Percentiles rank a stretch among this genome's conserved stretches.
phyloP scores from a whole-genome alignment of 2,329 filamentous ascomycete genomes.

The Microdochium paspali region DNA sequence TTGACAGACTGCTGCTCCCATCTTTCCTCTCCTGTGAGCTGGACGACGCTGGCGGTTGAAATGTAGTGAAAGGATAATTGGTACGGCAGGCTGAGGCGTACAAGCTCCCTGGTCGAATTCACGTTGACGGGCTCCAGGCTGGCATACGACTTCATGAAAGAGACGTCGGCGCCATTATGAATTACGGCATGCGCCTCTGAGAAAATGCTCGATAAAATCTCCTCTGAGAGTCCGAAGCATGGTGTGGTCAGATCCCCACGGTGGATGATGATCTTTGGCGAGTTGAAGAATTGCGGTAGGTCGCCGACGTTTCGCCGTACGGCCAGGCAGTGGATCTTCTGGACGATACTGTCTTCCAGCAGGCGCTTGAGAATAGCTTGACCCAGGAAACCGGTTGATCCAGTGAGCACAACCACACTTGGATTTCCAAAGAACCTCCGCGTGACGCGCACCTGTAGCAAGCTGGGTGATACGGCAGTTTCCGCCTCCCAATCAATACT shows the following conservation, averaged over 20 bases:
- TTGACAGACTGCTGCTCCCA: not conserved
- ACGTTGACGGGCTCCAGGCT: not conserved
- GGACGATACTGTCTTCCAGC: not conserved
- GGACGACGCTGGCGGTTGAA: not conserved
- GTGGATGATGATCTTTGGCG: not conserved
- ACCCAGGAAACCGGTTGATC: not conserved
- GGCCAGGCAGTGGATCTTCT: not conserved
- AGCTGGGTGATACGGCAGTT: too few relatives aligned
- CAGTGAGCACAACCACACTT: not conserved
- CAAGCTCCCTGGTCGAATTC: not conserved
- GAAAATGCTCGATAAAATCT: not conserved
- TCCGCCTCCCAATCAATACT: conserved; percentile 28
- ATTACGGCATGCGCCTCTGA: not conserved
- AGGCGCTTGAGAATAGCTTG: not conserved
- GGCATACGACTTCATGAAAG: not conserved
- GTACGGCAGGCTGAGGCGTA: not conserved
- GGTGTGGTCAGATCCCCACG: not conserved
- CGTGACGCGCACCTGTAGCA: not conserved
- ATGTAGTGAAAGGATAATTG: not conserved
- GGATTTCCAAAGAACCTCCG: not conserved
- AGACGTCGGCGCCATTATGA: not conserved
- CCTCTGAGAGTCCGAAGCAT: not conserved
- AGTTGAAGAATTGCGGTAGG: not conserved
- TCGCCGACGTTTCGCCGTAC: not conserved
- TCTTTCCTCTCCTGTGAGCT: not conserved